Evolutionary conservation across 2,329 filamentous ascomycete genomes (phyloP).

Genomic region (Penicillium sp.): DNA sequence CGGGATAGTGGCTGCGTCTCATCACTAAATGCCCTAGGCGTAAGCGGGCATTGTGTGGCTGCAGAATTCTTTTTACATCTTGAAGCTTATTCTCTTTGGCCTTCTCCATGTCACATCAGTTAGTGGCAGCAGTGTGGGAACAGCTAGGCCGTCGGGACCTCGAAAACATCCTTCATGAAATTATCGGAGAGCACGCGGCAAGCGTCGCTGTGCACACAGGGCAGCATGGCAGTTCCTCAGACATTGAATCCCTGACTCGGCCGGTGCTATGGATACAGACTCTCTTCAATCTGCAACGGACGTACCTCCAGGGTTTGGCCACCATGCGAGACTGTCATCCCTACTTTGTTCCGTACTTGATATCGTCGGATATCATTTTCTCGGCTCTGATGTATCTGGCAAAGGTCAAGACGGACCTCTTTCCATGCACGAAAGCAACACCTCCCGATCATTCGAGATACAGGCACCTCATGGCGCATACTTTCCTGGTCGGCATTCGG

Average conservation of each 20-base stretch:
- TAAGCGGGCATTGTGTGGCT: background rate
- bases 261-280: constrained; percentile 43
- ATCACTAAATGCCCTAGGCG: background rate
- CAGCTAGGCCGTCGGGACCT: constrained; percentile 41
- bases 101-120: constrained; percentile 36
- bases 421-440: constrained; percentile 34
- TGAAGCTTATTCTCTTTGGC: constrained; percentile 9
- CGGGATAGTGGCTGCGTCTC: background rate
- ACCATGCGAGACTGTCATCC: constrained; percentile 36
- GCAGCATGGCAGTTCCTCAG: constrained; percentile 28
- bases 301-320: constrained; percentile 37
- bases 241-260: constrained; percentile 32
- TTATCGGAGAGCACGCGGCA: constrained; percentile 41
- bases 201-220: constrained; percentile 31
- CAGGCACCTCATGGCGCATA: constrained; percentile 29
- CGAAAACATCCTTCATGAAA: constrained; percentile 40
- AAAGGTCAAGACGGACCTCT: constrained; percentile 36
- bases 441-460: constrained; percentile 26
- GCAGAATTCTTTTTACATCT: constrained; percentile 22
- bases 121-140: constrained; percentile 42
- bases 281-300: constrained; percentile 42
- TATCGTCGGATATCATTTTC: constrained; percentile 38
- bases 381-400: constrained; percentile 42
- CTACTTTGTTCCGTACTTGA: constrained; percentile 34
- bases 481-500: constrained; percentile 40